These are phyloP conservation scores for Rhizophagus prolifer DNA, from an alignment of 192 early-diverging fungal species.

Conservation along the genomic window DNA sequence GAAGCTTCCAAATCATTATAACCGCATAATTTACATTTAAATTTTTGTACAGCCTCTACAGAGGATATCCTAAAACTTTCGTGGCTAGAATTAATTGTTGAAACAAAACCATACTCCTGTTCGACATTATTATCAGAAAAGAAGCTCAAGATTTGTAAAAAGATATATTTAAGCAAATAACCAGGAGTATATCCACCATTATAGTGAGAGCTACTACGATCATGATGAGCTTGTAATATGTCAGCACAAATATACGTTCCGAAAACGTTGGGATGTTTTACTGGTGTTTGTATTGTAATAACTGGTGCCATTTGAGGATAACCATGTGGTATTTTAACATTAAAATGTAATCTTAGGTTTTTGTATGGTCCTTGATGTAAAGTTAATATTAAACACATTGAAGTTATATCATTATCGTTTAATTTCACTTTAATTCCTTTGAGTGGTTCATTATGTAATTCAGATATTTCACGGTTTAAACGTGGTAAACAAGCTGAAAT, in stretches of 20 bases:
- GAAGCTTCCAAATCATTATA: background rate
- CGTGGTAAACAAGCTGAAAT: background rate
- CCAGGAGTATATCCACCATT: conserved; percentile 22
- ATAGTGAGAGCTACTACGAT: background rate
- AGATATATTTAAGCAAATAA: conserved; percentile 21
- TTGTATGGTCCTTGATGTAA: background rate
- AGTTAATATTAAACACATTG: conserved; percentile 16
- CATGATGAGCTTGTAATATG: background rate
- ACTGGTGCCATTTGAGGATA: background rate
- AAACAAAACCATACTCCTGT: background rate
- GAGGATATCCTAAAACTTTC: background rate
- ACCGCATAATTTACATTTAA: background rate
- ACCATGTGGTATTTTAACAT: background rate
- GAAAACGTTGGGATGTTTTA: background rate
- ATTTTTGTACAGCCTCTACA: background rate
- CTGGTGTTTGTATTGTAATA: conserved; percentile 2
- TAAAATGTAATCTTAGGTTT: background rate
- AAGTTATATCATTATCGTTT: background rate
- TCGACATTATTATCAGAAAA: conserved; percentile 8
- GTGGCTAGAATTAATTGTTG: background rate
- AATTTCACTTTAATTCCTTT: conserved; percentile 13
- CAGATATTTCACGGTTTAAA: background rate
- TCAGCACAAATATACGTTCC: background rate
- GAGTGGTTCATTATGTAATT: background rate
- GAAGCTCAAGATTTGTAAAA: conserved; percentile 17